Evolutionary conservation across 2,329 filamentous ascomycete species (phyloP), one percentile per base, ranked within the genome.

Genomic region (Xylaria sp.): DNA sequence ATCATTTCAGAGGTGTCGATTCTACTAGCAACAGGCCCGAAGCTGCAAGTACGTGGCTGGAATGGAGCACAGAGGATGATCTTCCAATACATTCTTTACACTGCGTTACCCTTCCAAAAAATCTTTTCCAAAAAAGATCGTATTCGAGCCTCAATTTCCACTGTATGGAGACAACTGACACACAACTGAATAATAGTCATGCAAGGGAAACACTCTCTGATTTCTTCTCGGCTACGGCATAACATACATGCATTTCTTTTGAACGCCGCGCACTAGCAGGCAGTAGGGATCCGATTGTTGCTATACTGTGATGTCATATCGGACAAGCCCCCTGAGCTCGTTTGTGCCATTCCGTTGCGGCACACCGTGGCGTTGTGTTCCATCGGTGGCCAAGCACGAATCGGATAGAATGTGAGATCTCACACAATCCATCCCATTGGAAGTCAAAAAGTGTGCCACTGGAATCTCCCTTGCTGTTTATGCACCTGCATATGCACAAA

Each of bases 401-500:
- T 69, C 66, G 73, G 71, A 72, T 63, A 59, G 59, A 62, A 72
- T 75, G 69, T 70, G 68, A 74, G 68, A 75, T 75, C 72, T 71
- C 71, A 72, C 72, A 72, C 73, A 75, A 51, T 69, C 65, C 70
- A 73, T 61, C 70, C 56, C 54, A 68, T 64, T 63, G 63, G 68
- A 42, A 68, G 49, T 59, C 36, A 44, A 48, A 51, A 49, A n/a
- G 48, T 36, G 17, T 58, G 42, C 72, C 69, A 65, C 72, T 77
- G 73, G 73, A 73, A 70, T 74, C 73, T 71, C 75, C 75, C 76
- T 78, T 76, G 69, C 74, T 77, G 73, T 66, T 76, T 76, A 74
- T 77, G 74, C 69, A 74, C 71, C 64, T 71, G 42, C 59, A 66
- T 48, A 58, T 74, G 71, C 73, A 76, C 73, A 78, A 75, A 72